Evolutionary conservation across 345 rosid genomes (phyloP).

Genomic region (Luvunga scandens): DNA sequence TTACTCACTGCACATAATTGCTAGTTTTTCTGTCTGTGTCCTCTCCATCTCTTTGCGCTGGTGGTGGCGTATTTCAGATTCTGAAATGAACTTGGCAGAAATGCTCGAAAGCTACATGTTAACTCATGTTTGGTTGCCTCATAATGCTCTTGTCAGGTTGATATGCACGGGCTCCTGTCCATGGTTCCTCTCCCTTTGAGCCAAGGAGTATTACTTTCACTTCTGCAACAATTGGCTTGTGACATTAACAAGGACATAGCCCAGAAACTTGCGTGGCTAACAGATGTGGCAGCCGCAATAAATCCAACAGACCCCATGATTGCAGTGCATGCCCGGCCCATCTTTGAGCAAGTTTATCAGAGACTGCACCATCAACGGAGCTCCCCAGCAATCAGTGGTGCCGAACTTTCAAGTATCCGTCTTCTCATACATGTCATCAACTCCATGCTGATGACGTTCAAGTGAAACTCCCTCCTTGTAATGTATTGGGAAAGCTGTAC

Average conservation of each 20-base stretch:
- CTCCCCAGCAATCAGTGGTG: constrained; percentile 37
- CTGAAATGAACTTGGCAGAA: not conserved
- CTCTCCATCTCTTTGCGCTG: not conserved
- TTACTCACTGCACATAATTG: not conserved
- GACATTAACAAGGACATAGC: constrained; percentile 65
- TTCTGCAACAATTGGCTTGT: constrained; percentile 81
- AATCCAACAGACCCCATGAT: constrained; percentile 73
- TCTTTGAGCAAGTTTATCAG: constrained; percentile 77
- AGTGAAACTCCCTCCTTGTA: constrained; percentile 31
- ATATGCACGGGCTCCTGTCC: constrained; percentile 50
- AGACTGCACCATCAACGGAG: constrained; percentile 51
- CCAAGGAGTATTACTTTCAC: constrained; percentile 84
- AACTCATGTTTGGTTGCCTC: not conserved
- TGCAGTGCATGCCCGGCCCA: constrained; percentile 54
- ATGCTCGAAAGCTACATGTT: not conserved
- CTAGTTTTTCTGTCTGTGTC: not conserved
- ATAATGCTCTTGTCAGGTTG: constrained; percentile 45
- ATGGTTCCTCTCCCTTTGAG: constrained; percentile 64
- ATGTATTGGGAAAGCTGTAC: not conserved
- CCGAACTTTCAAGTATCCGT: constrained; percentile 51
- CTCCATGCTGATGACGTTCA: constrained; percentile 55
- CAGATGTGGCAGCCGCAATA: constrained; percentile 70
- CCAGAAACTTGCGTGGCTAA: constrained; percentile 75
- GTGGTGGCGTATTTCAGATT: not conserved
- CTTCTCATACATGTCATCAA: constrained; percentile 72